Conservation (phyloP, 2,329 filamentous ascomycete species). For the Ascosphaera apis region DNA sequence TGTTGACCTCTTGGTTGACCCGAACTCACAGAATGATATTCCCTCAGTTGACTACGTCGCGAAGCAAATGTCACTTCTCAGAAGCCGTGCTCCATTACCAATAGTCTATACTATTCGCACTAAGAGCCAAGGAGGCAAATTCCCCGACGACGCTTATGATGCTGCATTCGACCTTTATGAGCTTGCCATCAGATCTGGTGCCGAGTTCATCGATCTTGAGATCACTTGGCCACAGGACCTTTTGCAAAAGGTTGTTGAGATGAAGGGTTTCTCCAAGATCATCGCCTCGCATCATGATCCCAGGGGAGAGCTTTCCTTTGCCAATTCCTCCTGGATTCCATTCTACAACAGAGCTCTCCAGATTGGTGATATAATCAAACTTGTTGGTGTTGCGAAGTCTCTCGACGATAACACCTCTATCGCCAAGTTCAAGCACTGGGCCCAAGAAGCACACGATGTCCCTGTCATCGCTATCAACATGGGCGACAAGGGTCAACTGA, state of each 20-base stretch:
- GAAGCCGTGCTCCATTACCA: constrained; percentile 48
- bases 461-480: constrained; percentile 93
- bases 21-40: constrained; percentile 31
- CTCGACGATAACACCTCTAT: constrained; percentile 75
- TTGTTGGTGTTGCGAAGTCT: constrained; percentile 56
- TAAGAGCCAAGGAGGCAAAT: constrained; percentile 62
- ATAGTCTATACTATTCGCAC: constrained; percentile 87
- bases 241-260: constrained; percentile 43
- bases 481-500: constrained; percentile 68
- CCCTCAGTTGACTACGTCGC: constrained; percentile 53
- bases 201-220: constrained; percentile 86
- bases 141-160: constrained; percentile 53
- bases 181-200: constrained; percentile 56
- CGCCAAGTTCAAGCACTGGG: constrained; percentile 56
- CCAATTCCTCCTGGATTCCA: constrained; percentile 73
- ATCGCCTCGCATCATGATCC: constrained; percentile 95
- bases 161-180: constrained; percentile 53
- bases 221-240: constrained; percentile 63
- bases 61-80: constrained; percentile 58
- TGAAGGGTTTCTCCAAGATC: constrained; percentile 52
- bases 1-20: constrained; percentile 70
- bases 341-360: constrained; percentile 78
- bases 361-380: constrained; percentile 82
- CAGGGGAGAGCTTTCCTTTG: constrained; percentile 56
- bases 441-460: constrained; percentile 47